phyloP scores from a whole-genome alignment of 2,329 filamentous ascomycete species.

The Pseudopithomyces maydicus region DNA sequence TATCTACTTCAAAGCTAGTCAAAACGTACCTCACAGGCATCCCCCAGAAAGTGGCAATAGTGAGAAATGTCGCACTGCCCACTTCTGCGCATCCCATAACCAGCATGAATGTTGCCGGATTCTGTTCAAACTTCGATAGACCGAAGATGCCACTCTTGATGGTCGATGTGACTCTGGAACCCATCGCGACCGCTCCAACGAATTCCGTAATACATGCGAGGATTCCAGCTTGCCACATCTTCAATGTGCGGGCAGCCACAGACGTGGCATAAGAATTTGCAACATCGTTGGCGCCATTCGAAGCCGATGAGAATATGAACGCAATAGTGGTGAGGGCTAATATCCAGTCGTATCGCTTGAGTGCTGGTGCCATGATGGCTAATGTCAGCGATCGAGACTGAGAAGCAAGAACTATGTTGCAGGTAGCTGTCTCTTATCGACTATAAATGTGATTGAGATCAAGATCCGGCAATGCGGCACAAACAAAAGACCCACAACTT shows the following conservation, averaged over 20 bases:
- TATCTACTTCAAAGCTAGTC: not conserved
- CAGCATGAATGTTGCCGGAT: constrained; percentile 60
- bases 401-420: not conserved
- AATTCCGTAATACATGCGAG: constrained; percentile 55
- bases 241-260: constrained; percentile 55
- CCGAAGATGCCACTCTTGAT: constrained; percentile 63
- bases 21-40: constrained; percentile 54
- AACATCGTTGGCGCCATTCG: constrained; percentile 54
- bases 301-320: constrained; percentile 34
- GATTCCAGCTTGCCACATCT: constrained; percentile 56
- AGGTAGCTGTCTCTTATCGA: not conserved
- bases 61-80: constrained; percentile 60
- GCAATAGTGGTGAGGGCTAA: constrained; percentile 41
- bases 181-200: constrained; percentile 55
- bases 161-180: constrained; percentile 60
- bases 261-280: constrained; percentile 56
- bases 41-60: constrained; percentile 58
- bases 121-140: constrained; percentile 49
- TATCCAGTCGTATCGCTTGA: constrained; percentile 39
- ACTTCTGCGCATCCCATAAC: constrained; percentile 61
- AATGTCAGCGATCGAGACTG: not conserved
- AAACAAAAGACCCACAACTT: not conserved
- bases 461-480: not conserved
- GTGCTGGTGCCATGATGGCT: constrained; percentile 7
- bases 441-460: not conserved